A percentile compares a stretch with the other conserved stretches of the same genome.
phyloP scores from a whole-genome alignment of 805 yeast species.

The Lipomyces japonicus region DNA sequence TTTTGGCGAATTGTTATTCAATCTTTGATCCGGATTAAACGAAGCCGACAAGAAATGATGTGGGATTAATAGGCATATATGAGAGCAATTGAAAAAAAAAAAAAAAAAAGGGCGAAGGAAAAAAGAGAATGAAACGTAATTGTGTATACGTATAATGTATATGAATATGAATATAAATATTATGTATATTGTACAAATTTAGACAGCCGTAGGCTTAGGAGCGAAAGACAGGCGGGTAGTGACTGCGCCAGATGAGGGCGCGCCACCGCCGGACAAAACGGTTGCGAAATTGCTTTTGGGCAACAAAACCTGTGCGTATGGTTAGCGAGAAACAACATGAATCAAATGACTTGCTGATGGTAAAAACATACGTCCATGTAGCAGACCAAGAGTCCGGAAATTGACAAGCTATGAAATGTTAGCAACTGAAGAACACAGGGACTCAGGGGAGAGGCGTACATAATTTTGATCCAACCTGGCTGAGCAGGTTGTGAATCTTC shows the following conservation, averaged over 20 bases:
- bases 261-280: constrained; percentile 3
- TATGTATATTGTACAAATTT: neutral
- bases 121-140: too few species aligned
- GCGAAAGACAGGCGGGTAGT: constrained; percentile 26
- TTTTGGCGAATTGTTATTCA: constrained; percentile 77
- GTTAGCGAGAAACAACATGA: neutral
- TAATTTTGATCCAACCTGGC: constrained; percentile 26
- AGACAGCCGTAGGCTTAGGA: constrained; percentile 15
- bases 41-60: neutral
- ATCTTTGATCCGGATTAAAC: constrained; percentile 60
- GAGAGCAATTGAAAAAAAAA: neutral
- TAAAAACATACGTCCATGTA: constrained; percentile 14
- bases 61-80: neutral
- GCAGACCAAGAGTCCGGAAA: constrained; percentile 25
- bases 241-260: constrained; percentile 8
- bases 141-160: neutral
- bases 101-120: too few species aligned
- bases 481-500: constrained; percentile 5
- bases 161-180: neutral
- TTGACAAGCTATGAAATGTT: neutral
- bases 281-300: constrained; percentile 6
- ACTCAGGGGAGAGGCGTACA: constrained; percentile 7
- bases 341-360: neutral
- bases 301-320: constrained; percentile 3
- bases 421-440: neutral